Percentiles rank a stretch among this genome's conserved stretches.
Evolutionary conservation across 2,329 filamentous ascomycete species (phyloP).

Genomic region (Trichoderma oligosporum): DNA sequence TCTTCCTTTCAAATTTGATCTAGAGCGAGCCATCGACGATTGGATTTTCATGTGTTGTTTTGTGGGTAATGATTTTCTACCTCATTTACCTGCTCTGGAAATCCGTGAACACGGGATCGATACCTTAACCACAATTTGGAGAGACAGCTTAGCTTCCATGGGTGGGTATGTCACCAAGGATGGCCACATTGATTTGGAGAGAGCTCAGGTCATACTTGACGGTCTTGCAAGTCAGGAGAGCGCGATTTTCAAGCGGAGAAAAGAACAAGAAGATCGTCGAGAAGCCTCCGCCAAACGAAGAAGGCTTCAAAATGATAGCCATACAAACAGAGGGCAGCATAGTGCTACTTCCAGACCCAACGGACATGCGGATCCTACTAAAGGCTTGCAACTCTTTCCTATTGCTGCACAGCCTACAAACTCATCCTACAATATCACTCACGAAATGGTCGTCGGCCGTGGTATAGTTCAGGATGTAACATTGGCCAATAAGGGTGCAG

Average conservation of each 20-base stretch:
- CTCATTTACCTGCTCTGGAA: constrained; percentile 93
- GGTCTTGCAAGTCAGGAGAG: constrained; percentile 91
- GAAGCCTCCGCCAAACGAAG: constrained; percentile 76
- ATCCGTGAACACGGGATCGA: constrained; percentile 98
- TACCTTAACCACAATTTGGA: constrained; percentile 94
- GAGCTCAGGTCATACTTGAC: constrained; percentile 81
- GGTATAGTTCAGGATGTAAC: constrained; percentile 64
- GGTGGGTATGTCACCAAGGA: constrained; percentile 96
- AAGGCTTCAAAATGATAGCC: constrained; percentile 62
- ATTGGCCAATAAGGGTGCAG: constrained; percentile 88
- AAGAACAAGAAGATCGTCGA: constrained; percentile 78
- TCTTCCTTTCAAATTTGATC: constrained; percentile 82
- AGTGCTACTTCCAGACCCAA: constrained; percentile 23
- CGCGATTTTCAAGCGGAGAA: constrained; percentile 83
- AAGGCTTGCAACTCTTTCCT: constrained; percentile 34
- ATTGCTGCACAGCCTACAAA: constrained; percentile 52
- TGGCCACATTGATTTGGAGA: constrained; percentile 80
- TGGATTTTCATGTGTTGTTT: constrained; percentile 99
- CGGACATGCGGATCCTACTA: constrained; percentile 35
- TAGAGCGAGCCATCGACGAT: constrained; percentile 91
- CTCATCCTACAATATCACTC: constrained; percentile 61
- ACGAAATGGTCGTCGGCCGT: constrained; percentile 83
- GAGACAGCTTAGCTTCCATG: constrained; percentile 85
- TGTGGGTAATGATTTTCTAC: constrained; percentile 96
- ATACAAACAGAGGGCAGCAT: constrained; percentile 24